A percentile compares a stretch with the other conserved stretches of the same genome.
phyloP scores from a whole-genome alignment of 2,329 filamentous ascomycete genomes.

The Ceratocystis variospora region DNA sequence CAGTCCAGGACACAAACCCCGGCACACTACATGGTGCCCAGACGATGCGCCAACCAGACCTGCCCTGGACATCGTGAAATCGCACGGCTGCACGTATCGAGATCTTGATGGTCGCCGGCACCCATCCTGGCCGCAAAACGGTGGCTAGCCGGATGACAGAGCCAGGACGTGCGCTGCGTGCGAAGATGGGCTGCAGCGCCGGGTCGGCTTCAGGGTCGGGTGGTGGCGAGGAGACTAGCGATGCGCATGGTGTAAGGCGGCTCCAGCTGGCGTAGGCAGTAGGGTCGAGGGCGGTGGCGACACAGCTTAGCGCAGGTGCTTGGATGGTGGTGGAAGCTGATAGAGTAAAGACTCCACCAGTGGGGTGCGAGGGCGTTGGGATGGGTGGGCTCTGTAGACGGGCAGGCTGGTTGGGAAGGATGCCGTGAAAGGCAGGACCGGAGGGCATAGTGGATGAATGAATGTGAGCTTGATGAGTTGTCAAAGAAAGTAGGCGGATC shows the following conservation, averaged over 20 bases:
- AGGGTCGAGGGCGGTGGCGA: slow-evolving; percentile 2
- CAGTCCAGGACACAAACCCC: slow-evolving; percentile 25
- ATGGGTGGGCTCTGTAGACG: neutral
- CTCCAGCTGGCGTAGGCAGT: slow-evolving; percentile 6
- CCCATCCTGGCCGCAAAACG: neutral
- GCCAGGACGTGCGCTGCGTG: neutral
- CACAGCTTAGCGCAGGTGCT: neutral
- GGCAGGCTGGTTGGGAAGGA: neutral
- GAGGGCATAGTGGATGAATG: neutral
- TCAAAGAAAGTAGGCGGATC: neutral
- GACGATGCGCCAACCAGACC: slow-evolving; percentile 29
- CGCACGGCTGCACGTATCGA: slow-evolving; percentile 24
- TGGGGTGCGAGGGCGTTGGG: slow-evolving; percentile 2
- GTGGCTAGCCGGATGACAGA: neutral
- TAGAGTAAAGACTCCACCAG: slow-evolving; percentile 5
- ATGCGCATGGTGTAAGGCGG: slow-evolving; percentile 5
- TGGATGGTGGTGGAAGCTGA: neutral
- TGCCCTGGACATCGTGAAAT: slow-evolving; percentile 23
- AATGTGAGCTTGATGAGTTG: neutral
- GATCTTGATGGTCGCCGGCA: neutral
- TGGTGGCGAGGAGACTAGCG: neutral
- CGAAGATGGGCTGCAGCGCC: neutral
- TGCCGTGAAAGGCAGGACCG: slow-evolving; percentile 1
- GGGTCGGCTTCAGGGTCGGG: neutral
- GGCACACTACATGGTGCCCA: slow-evolving; percentile 28